phyloP scores from a whole-genome alignment of 352 stramenopile species.

The Pelagophyceae sp. region DNA sequence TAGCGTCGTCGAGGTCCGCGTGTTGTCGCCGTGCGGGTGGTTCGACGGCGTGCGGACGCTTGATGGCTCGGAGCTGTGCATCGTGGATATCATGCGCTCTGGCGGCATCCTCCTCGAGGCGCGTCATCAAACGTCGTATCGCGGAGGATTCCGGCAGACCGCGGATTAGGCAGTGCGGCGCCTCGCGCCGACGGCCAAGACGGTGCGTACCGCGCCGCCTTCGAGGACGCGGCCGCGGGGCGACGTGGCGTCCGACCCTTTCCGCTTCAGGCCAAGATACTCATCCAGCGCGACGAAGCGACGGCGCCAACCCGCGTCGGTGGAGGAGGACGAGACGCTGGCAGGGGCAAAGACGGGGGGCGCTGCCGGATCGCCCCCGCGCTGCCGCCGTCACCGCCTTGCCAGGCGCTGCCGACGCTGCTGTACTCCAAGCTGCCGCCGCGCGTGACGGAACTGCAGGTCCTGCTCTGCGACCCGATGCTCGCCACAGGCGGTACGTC shows the following conservation, averaged over 20 bases:
- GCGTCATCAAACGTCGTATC: too few species aligned
- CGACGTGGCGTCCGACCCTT: too few species aligned
- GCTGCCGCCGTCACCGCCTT: too few species aligned
- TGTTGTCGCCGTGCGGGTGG: slow-evolving; percentile 35
- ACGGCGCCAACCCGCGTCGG: too few species aligned
- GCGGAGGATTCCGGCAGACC: too few species aligned
- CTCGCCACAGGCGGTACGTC: slow-evolving; percentile 65
- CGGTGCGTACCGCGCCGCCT: too few species aligned
- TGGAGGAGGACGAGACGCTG: slow-evolving; percentile 31
- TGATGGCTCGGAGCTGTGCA: slow-evolving; percentile 72
- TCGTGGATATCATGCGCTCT: slow-evolving; percentile 83
- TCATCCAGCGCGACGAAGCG: slow-evolving; percentile 89
- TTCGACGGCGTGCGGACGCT: too few species aligned
- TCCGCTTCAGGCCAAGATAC: too few species aligned
- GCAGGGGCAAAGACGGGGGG: slow-evolving; percentile 62
- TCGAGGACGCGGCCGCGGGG: too few species aligned
- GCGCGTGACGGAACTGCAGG: slow-evolving; percentile 62
- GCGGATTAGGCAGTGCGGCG: slow-evolving; percentile 72
- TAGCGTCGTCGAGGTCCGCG: slow-evolving; percentile 35
- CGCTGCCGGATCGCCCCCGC: too few species aligned
- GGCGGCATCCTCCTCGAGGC: slow-evolving; percentile 74
- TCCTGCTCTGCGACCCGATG: slow-evolving; percentile 94
- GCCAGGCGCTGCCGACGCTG: slow-evolving; percentile 66
- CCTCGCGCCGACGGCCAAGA: slow-evolving; percentile 64
- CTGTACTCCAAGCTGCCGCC: slow-evolving; percentile 89